Conservation (phyloP, 225 moss, liverwort and hornwort species). For the Pseudisothecium myosuroides region DNA sequence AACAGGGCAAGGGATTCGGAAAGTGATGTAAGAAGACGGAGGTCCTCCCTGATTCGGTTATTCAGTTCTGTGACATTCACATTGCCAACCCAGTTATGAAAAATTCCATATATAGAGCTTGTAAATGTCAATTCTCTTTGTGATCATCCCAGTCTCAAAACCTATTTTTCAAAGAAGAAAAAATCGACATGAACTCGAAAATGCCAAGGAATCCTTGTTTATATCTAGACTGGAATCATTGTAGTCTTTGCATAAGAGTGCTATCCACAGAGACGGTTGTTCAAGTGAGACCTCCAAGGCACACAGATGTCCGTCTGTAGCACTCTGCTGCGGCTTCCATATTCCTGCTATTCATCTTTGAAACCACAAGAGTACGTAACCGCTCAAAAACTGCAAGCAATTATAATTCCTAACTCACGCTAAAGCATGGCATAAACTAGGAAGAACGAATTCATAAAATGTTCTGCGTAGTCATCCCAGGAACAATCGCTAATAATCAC, state of each 20-base stretch:
- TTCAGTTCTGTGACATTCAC: conserved; percentile 48
- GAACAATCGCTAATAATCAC: neutral
- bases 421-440: neutral
- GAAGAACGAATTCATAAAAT: neutral
- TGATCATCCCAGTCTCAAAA: neutral
- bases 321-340: conserved; percentile 92
- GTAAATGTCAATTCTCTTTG: neutral
- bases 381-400: neutral
- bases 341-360: conserved; percentile 85
- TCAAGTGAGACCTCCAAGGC: conserved; percentile 55
- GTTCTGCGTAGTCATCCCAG: neutral
- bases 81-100: neutral
- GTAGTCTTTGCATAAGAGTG: neutral
- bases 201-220: neutral
- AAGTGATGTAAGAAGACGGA: conserved; percentile 58
- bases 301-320: conserved; percentile 65
- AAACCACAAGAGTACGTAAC: neutral
- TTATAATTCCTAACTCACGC: neutral
- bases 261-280: neutral
- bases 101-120: neutral
- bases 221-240: neutral
- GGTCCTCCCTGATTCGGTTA: conserved; percentile 50
- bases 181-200: neutral
- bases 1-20: conserved; percentile 84
- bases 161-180: neutral